Conservation (phyloP, 164 flowering plant genomes). For the Sedum album region DNA sequence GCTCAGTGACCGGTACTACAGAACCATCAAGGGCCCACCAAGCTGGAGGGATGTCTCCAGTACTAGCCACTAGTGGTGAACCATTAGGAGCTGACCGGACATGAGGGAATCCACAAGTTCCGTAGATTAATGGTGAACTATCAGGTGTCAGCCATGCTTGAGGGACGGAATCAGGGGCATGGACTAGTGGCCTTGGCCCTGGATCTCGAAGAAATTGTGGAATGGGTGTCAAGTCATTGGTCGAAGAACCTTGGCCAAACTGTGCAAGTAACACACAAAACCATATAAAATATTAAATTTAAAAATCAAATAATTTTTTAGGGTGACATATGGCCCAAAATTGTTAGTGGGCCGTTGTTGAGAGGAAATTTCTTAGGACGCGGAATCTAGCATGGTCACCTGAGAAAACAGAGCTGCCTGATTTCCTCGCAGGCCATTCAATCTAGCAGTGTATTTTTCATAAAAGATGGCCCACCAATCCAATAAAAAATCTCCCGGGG, state of each 20-base stretch:
- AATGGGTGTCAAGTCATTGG: neutral
- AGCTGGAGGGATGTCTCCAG: neutral
- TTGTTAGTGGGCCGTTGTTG: neutral
- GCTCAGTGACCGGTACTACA: neutral
- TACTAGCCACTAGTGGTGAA: neutral
- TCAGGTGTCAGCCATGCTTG: neutral
- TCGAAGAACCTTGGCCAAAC: neutral
- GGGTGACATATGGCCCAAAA: too few species aligned
- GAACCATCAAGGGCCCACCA: neutral
- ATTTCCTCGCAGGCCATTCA: neutral
- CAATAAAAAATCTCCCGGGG: neutral
- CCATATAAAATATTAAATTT: too few species aligned
- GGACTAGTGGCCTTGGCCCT: neutral
- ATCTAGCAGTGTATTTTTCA: neutral
- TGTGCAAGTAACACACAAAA: neutral
- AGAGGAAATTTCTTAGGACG: too few species aligned
- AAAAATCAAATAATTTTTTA: neutral
- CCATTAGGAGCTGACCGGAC: neutral
- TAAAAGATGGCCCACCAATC: slow-evolving; percentile 7
- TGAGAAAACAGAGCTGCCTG: neutral
- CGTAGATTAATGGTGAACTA: neutral
- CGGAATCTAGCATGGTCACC: neutral
- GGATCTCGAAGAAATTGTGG: neutral
- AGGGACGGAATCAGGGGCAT: neutral
- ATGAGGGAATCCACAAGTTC: neutral